Base-by-base conservation (phyloP, 805 yeast genomes). In the Phaffomyces thermotolerans region DNA sequence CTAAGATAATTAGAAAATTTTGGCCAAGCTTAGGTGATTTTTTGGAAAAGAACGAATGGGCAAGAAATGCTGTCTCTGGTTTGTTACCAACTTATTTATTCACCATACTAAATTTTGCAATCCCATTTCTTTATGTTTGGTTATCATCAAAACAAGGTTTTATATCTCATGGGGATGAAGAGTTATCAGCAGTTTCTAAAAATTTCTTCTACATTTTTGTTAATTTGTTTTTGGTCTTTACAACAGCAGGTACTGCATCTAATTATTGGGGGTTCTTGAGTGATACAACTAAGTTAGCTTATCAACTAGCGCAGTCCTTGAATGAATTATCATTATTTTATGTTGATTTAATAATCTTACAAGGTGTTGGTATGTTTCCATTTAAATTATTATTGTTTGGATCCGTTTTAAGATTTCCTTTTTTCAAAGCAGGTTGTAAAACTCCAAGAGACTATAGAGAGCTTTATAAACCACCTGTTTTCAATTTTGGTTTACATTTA, bases 151-250 rank as follows among this genome's bases (percentile, higher is more conserved):
- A 76, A 40, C 99, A 91, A 66, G 98, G 98, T 0, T 86, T 78
- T 54, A 81, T 95, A 0, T 88, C 97, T 6, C 82, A 84, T 54
- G 90, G 95, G 34, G 98, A 93, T 52, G 96, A 86, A 52, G 98
- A 93, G 60, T 66, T 89, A 15, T 84, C 96, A 0, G 78, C 89
- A 22, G 95, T 91, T 3, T 80, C 93, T 24, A 91, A 91, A 65
- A 93, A 93, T 67, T 91, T 90, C 66, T 90, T 93, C 60, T 93
- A 89, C 63, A 84, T 90, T 32, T 93, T 93, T 66, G 95, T 91
- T 50, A 91, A 91, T 63, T 72, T 93, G 74, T 93, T 91, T 59
- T 69, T 91, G 58, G 95, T 91, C 24, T 93, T 93, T 67, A 91
- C 98, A 1, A 75, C 90, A 56, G 95, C 95, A 8, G 96, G 96